A percentile compares a stretch with the other conserved stretches of the same genome.
Evolutionary conservation across 1,284 basidiomycete genomes (phyloP).

Genomic region (Apiotrichum gamsii): DNA sequence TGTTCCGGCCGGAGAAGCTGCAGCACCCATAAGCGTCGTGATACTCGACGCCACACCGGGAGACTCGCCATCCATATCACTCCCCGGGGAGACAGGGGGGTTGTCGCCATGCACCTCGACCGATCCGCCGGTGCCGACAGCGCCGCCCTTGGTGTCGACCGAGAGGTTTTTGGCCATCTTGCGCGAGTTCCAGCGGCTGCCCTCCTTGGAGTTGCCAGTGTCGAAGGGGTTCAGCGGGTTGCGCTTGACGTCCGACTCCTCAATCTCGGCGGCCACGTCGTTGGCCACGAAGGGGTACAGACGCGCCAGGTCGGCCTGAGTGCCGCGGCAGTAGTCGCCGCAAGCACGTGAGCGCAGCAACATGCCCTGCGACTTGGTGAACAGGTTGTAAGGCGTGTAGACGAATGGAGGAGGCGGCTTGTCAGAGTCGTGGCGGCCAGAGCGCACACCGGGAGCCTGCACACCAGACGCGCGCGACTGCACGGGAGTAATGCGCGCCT

Average conservation of each 20-base stretch:
- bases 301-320: slow-evolving; percentile 42
- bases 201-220: slow-evolving; percentile 8
- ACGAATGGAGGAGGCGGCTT: slow-evolving; percentile 50
- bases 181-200: slow-evolving; percentile 15
- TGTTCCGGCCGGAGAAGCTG: slow-evolving; percentile 2
- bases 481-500: slow-evolving; percentile 33
- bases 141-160: slow-evolving; percentile 14
- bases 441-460: slow-evolving; percentile 36
- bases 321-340: slow-evolving; percentile 44
- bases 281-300: slow-evolving; percentile 44
- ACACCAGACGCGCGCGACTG: slow-evolving; percentile 41
- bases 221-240: slow-evolving; percentile 14
- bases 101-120: background rate
- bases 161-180: slow-evolving; percentile 18
- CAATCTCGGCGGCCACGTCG: slow-evolving; percentile 40
- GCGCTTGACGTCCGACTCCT: slow-evolving; percentile 27
- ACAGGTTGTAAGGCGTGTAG: slow-evolving; percentile 51
- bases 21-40: slow-evolving; percentile 14
- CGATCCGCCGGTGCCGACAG: background rate
- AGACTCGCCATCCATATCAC: slow-evolving; percentile 16
- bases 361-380: slow-evolving; percentile 50
- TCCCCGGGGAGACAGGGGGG: slow-evolving; percentile 8
- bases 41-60: slow-evolving; percentile 3
- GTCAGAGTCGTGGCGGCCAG: slow-evolving; percentile 41
- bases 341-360: slow-evolving; percentile 46